Conservation (phyloP, 2,329 filamentous ascomycete species). For the Fusarium pseudograminearum region DNA sequence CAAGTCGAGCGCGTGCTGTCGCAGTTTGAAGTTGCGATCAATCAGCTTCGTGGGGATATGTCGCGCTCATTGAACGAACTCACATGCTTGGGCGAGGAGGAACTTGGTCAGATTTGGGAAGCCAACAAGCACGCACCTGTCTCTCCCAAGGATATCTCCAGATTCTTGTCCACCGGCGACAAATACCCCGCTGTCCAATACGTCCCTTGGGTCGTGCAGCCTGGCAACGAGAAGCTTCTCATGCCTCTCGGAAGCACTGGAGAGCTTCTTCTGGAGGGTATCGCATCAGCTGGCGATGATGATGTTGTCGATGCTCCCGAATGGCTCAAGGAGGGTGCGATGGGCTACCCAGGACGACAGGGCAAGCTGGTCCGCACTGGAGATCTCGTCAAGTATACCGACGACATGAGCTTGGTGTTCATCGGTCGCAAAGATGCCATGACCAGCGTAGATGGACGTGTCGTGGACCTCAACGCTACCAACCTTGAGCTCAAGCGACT, state of each 20-base stretch:
- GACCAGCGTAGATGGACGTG: conserved; percentile 41
- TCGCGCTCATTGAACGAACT: conserved; percentile 52
- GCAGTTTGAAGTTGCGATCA: conserved; percentile 63
- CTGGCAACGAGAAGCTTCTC: conserved; percentile 42
- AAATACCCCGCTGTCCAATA: conserved; percentile 38
- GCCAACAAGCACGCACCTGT: conserved; percentile 45
- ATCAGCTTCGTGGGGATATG: conserved; percentile 59
- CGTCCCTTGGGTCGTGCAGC: conserved; percentile 49
- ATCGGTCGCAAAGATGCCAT: conserved; percentile 42
- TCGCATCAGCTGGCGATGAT: neutral
- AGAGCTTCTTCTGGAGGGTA: conserved; percentile 56
- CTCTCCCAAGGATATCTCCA: conserved; percentile 26
- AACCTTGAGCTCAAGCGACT: conserved; percentile 41
- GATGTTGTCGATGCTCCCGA: conserved; percentile 33
- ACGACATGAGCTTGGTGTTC: conserved; percentile 43
- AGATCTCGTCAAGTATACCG: conserved; percentile 44
- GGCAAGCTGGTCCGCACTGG: conserved; percentile 44
- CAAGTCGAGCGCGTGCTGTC: conserved; percentile 65
- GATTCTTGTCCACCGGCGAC: conserved; percentile 37
- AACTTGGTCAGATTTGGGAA: conserved; percentile 53
- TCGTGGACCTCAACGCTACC: conserved; percentile 44
- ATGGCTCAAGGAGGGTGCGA: conserved; percentile 40
- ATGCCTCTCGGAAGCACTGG: conserved; percentile 50
- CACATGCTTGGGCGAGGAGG: conserved; percentile 52
- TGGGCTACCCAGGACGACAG: conserved; percentile 35